phyloP scores from a whole-genome alignment of 2,329 filamentous ascomycete species.

The Ceratocystis cacaofunesta region DNA sequence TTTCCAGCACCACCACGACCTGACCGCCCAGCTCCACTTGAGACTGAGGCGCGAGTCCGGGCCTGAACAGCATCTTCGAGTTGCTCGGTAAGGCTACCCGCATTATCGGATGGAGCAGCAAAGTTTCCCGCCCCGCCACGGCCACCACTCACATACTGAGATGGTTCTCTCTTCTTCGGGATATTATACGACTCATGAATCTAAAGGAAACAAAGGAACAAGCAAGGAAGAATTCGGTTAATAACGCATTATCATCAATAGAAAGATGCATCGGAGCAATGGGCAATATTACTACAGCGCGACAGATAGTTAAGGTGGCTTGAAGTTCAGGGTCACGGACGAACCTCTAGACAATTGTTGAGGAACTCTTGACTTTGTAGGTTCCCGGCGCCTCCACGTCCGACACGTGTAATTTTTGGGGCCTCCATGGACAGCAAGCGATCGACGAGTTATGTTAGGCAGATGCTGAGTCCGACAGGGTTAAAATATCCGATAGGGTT shows the following conservation, averaged over 20 bases:
- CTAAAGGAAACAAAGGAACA: not conserved
- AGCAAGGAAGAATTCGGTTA: not conserved
- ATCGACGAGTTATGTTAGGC: not conserved
- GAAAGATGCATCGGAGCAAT: not conserved
- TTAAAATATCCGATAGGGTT: not conserved
- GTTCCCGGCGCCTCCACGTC: conserved; percentile 51
- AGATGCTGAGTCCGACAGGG: not conserved
- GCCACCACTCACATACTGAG: conserved; percentile 31
- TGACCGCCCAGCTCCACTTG: conserved; percentile 21
- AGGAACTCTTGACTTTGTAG: conserved; percentile 32
- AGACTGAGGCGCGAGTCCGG: not conserved
- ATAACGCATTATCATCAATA: not conserved
- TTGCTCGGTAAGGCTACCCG: conserved; percentile 22
- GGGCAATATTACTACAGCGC: not conserved
- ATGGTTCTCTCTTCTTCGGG: conserved; percentile 24
- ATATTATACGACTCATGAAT: conserved; percentile 19
- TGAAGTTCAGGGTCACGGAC: conserved; percentile 1
- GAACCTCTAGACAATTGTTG: conserved; percentile 26
- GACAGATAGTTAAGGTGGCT: not conserved
- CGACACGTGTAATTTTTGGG: conserved; percentile 20
- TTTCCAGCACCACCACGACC: conserved; percentile 41
- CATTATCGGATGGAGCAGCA: conserved; percentile 28
- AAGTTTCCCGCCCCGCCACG: conserved; percentile 51
- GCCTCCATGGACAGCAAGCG: not conserved
- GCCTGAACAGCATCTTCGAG: not conserved